phyloP scores from a whole-genome alignment of 208 protist genomes.

The Acanthamoeba healyi region DNA sequence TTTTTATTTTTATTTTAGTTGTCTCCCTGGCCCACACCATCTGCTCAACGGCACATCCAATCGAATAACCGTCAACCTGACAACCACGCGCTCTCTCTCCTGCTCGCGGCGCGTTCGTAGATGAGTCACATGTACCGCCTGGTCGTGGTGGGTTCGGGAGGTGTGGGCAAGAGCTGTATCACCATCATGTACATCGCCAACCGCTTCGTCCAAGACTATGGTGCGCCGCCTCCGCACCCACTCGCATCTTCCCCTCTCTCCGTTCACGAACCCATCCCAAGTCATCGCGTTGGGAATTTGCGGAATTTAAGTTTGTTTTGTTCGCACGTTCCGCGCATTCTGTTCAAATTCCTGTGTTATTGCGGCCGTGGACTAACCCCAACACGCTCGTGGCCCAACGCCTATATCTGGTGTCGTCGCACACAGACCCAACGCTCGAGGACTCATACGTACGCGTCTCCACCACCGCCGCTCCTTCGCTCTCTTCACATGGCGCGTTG shows the following conservation, averaged over 20 bases:
- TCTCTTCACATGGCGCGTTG: background rate
- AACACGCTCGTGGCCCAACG: no score
- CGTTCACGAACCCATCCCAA: background rate
- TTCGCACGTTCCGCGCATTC: background rate
- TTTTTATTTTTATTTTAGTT: no score
- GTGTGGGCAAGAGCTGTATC: constrained; percentile 63
- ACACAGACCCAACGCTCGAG: constrained; percentile 23
- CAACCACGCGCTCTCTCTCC: no score
- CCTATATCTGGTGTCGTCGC: background rate
- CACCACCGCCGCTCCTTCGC: background rate
- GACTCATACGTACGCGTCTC: constrained; percentile 25
- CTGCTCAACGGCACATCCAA: no score
- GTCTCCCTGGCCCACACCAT: no score
- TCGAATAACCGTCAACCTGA: background rate
- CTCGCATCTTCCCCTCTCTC: background rate
- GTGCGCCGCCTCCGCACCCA: background rate
- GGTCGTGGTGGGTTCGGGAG: constrained; percentile 56
- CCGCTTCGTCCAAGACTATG: constrained; percentile 53
- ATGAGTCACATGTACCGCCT: constrained; percentile 61
- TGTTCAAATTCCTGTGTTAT: background rate
- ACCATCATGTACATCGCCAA: constrained; percentile 67
- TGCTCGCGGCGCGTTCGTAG: no score
- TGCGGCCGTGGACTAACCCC: background rate
- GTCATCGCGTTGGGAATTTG: background rate
- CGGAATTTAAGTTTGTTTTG: background rate